phyloP scores from a whole-genome alignment of 352 stramenopile species.

The Poterioochromonas sp. region DNA sequence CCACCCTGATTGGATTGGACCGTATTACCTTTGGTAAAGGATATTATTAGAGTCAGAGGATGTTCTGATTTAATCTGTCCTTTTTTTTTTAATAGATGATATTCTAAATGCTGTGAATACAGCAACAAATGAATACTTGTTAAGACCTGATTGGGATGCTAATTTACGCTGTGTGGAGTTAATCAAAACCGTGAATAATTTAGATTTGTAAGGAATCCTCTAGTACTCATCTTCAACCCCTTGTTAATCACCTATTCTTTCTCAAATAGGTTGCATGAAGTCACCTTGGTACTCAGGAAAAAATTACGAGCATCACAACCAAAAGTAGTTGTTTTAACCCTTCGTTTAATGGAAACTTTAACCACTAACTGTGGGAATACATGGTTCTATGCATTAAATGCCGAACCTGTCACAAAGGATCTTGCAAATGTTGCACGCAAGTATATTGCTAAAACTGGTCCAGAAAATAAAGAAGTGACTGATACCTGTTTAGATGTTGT shows the following conservation, averaged over 20 bases:
- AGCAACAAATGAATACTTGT: neutral
- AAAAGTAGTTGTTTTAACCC: neutral
- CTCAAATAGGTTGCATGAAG: neutral
- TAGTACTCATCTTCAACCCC: neutral
- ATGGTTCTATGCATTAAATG: neutral
- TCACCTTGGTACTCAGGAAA: neutral
- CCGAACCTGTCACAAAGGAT: neutral
- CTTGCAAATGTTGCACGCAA: neutral
- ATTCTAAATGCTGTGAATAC: neutral
- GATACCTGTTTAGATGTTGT: conserved; percentile 6
- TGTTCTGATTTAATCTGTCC: neutral
- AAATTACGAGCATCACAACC: neutral
- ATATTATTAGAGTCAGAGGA: neutral
- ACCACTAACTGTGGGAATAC: neutral
- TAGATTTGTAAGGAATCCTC: neutral
- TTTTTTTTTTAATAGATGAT: conserved; percentile 8
- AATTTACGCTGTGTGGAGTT: neutral
- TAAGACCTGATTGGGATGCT: conserved; percentile 25
- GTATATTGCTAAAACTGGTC: conserved; percentile 2
- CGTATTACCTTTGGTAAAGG: neutral
- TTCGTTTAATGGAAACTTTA: conserved; percentile 13
- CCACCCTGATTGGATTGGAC: neutral
- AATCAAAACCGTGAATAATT: neutral
- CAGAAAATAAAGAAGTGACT: neutral
- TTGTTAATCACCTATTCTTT: neutral